Percentiles rank a stretch among this genome's conserved stretches.
Conservation (phyloP, 306 rosid genomes). For the Hylodesmum podocarpum region DNA sequence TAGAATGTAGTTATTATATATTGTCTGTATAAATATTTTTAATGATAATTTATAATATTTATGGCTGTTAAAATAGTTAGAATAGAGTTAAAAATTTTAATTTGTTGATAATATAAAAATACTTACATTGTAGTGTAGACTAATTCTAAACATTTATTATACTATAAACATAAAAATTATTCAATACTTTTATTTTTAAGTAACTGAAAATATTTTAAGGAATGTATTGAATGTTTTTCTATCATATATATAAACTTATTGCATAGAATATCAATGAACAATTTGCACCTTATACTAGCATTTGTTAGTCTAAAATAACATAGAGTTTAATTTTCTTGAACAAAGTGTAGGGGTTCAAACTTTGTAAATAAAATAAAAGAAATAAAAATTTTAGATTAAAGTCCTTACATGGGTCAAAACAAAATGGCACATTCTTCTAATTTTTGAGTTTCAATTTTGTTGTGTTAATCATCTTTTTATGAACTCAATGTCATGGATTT, state of each 20-base stretch:
- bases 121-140: no score
- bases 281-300: no score
- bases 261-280: no score
- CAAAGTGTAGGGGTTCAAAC: neutral
- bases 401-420: neutral
- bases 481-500: neutral
- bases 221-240: no score
- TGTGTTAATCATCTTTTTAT: neutral
- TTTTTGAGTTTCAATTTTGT: constrained; percentile 20
- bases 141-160: neutral
- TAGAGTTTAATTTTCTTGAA: neutral
- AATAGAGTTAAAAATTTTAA: no score
- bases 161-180: neutral
- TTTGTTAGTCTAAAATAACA: neutral
- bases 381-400: neutral
- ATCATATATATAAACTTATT: no score
- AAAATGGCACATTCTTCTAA: neutral
- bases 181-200: neutral
- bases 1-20: no score
- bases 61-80: no score
- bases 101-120: no score
- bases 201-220: neutral
- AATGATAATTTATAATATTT: no score
- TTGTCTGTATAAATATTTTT: no score
- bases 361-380: neutral